A percentile compares a stretch with the other conserved stretches of the same genome.
phyloP scores from a whole-genome alignment of 495 filamentous ascomycete species.

The Aspergillus incahuasiensis region DNA sequence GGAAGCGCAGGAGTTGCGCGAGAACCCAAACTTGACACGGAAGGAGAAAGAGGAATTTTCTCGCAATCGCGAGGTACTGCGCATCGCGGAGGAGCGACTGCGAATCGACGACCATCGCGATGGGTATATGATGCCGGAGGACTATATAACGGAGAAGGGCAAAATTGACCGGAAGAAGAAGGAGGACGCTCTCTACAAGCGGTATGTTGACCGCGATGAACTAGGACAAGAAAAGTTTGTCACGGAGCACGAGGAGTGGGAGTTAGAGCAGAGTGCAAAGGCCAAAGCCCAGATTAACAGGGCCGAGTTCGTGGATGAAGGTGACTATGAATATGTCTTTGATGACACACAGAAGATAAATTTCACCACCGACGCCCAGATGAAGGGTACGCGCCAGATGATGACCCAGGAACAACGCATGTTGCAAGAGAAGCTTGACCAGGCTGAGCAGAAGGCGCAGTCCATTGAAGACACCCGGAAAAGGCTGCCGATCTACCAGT shows the following conservation, averaged over 20 bases:
- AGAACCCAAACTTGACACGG: conserved; percentile 68
- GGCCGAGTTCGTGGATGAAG: conserved; percentile 71
- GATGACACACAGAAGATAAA: conserved; percentile 85
- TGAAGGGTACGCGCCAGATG: conserved; percentile 62
- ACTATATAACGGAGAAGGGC: conserved; percentile 89
- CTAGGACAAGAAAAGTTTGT: conserved; percentile 83
- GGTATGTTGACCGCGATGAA: conserved; percentile 86
- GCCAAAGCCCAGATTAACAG: conserved; percentile 81
- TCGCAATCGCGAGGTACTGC: conserved; percentile 79
- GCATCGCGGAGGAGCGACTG: conserved; percentile 82
- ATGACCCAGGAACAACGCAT: conserved; percentile 74
- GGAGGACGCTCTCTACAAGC: conserved; percentile 82
- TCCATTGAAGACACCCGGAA: conserved; percentile 90
- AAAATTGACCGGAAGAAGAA: conserved; percentile 89
- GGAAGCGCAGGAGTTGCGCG: conserved; percentile 75
- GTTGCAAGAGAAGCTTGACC: conserved; percentile 74
- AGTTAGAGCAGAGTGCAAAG: conserved; percentile 83
- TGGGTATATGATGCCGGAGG: conserved; percentile 90
- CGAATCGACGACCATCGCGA: conserved; percentile 88
- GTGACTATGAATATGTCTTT: conserved; percentile 91
- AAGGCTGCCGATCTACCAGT: conserved; percentile 84
- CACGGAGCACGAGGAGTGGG: conserved; percentile 96
- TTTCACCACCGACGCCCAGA: conserved; percentile 71
- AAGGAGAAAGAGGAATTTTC: conserved; percentile 87
- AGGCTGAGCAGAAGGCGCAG: conserved; percentile 76